Evolutionary conservation across 139 green algal species (phyloP).

Genomic region (Haematococcus sp.): DNA sequence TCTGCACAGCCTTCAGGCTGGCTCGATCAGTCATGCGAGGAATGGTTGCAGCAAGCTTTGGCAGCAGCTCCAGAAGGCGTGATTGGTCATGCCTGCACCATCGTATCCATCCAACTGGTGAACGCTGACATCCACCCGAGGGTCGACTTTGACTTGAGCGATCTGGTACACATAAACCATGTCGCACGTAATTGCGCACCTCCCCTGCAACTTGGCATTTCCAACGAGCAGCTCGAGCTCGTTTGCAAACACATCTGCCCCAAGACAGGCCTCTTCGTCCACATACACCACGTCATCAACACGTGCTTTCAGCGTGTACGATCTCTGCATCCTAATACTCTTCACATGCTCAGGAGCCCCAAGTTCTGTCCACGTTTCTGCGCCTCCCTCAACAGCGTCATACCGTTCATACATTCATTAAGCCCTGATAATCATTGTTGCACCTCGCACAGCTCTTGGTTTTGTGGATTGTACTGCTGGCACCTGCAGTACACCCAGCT

Average conservation of each 20-base stretch:
- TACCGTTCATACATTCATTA: too few species aligned
- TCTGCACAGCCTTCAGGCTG: conserved; percentile 66
- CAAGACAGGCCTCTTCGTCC: conserved; percentile 77
- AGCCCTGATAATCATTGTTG: too few species aligned
- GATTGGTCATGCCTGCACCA: conserved; percentile 29
- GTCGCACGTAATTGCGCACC: not conserved
- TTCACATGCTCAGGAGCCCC: too few species aligned
- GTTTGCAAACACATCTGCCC: conserved; percentile 71
- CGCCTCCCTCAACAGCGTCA: too few species aligned
- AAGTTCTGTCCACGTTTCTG: too few species aligned
- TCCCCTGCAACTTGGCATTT: conserved; percentile 25
- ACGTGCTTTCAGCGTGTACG: not conserved
- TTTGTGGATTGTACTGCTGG: too few species aligned
- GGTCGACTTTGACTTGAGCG: not conserved
- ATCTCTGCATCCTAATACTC: not conserved
- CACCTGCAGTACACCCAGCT: too few species aligned
- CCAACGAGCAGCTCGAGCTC: conserved; percentile 83
- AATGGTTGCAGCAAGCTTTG: conserved; percentile 71
- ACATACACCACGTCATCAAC: conserved; percentile 26
- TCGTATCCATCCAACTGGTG: not conserved
- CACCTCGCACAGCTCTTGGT: too few species aligned
- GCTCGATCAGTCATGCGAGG: conserved; percentile 23
- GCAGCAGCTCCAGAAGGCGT: conserved; percentile 69
- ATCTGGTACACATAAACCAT: not conserved
- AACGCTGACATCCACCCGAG: not conserved